These are phyloP conservation scores for Coemansia pectinata DNA, from an alignment of 192 early-diverging fungal genomes.

Conservation along the genomic window DNA sequence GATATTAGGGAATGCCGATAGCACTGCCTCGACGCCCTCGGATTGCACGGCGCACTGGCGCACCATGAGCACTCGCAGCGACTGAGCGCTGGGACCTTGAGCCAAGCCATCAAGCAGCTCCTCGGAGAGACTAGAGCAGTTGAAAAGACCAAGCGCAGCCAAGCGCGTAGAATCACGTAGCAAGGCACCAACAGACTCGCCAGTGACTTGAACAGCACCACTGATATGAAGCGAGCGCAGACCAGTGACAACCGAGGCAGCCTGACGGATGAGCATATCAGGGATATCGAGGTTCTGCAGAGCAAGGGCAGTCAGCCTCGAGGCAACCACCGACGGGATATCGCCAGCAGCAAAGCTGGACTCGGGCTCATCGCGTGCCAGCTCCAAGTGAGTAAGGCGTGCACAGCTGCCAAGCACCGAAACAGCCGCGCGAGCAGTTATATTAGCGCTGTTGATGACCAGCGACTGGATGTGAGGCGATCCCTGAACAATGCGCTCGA, in stretches of 20 bases:
- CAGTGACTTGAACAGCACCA: conserved; percentile 21
- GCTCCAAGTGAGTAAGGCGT: conserved; percentile 31
- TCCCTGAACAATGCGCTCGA: conserved; percentile 13
- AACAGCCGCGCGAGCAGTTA: conserved; percentile 21
- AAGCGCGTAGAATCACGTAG: conserved; percentile 20
- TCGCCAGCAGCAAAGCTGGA: neutral
- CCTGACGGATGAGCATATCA: conserved; percentile 20
- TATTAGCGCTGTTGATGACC: conserved; percentile 32
- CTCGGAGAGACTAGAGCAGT: conserved; percentile 28
- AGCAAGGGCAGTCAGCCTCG: conserved; percentile 23
- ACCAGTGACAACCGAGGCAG: conserved; percentile 12
- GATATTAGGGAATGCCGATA: conserved; percentile 25
- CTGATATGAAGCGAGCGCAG: conserved; percentile 41
- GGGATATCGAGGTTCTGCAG: conserved; percentile 32
- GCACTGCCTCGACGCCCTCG: conserved; percentile 32
- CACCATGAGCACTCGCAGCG: conserved; percentile 27
- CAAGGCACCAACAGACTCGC: conserved; percentile 17
- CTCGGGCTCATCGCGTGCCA: conserved; percentile 30
- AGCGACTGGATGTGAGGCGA: conserved; percentile 37
- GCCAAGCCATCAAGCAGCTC: conserved; percentile 21
- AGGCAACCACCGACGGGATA: conserved; percentile 12
- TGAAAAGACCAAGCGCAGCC: conserved; percentile 32
- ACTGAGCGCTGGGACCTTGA: conserved; percentile 23
- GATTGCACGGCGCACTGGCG: conserved; percentile 45
- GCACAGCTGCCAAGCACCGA: conserved; percentile 8